These are phyloP conservation scores for Kingdonia uniflora DNA, from an alignment of 164 flowering plant species.

Conservation along the genomic window DNA sequence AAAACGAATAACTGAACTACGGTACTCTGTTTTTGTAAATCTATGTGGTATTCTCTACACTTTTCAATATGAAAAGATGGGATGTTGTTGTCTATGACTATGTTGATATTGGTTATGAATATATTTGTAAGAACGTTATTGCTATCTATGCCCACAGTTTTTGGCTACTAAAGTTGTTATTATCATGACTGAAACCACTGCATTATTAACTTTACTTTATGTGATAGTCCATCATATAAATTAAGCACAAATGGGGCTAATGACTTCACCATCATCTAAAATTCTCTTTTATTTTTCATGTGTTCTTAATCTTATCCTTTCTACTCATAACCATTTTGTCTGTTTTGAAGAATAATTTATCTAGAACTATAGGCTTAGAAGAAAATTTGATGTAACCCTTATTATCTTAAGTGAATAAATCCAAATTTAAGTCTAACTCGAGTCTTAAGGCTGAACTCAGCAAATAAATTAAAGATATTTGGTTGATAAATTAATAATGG, in stretches of 20 bases:
- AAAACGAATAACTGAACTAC: no score
- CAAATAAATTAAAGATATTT: no score
- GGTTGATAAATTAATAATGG: no score
- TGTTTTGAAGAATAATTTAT: not conserved
- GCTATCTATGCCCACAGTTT: constrained; percentile 19
- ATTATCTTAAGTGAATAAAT: constrained; percentile 9
- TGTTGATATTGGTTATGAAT: constrained; percentile 13
- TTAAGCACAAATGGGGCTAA: no score
- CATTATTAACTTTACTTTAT: not conserved
- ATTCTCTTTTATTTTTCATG: constrained; percentile 1
- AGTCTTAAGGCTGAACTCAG: not conserved
- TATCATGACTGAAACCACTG: not conserved
- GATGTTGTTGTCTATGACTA: not conserved
- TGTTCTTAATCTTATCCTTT: constrained; percentile 10
- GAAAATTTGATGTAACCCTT: constrained; percentile 5
- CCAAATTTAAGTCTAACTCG: constrained; percentile 6
- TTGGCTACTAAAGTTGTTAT: constrained; percentile 8
- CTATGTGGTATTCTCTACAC: not conserved
- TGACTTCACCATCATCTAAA: not conserved
- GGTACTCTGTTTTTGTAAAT: no score
- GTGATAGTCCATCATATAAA: not conserved
- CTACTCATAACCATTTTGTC: constrained; percentile 5
- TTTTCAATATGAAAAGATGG: not conserved
- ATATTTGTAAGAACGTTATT: no score
- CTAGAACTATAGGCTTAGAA: not conserved